phyloP scores from a whole-genome alignment of 129 eudicot species.

The Glebionis coronaria region DNA sequence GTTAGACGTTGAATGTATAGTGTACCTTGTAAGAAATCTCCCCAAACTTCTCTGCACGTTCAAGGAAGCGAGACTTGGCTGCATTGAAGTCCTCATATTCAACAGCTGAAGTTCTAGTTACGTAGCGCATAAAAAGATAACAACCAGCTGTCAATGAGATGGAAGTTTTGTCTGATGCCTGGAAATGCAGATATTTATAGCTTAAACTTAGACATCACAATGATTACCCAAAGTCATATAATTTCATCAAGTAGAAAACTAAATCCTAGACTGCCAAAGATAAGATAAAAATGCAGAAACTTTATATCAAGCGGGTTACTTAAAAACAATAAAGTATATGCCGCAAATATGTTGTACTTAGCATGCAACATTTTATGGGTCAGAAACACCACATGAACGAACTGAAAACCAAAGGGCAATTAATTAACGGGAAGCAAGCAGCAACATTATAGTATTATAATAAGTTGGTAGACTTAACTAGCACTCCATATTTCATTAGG shows the following conservation, averaged over 20 bases:
- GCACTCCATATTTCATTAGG: not conserved
- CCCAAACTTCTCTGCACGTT: constrained; percentile 98
- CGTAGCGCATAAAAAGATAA: constrained; percentile 98
- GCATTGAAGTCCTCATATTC: constrained; percentile 87
- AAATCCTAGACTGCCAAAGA: not conserved
- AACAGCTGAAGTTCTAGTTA: constrained; percentile 91
- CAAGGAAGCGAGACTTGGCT: constrained; percentile 91
- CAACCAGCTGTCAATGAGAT: constrained; percentile 98
- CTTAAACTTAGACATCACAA: not conserved
- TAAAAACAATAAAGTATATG: not conserved
- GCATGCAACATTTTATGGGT: not conserved
- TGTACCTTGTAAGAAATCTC: constrained; percentile 86
- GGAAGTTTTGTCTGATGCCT: constrained; percentile 97
- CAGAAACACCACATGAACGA: not conserved
- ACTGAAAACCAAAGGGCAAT: not conserved
- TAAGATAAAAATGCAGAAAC: not conserved
- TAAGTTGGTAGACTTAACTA: not conserved
- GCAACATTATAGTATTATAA: not conserved
- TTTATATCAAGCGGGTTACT: no score
- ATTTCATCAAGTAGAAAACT: not conserved
- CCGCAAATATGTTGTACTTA: not conserved
- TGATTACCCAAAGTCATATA: constrained; percentile 9
- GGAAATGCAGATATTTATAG: constrained; percentile 15
- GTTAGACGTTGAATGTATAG: no score
- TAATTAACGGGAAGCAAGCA: not conserved